These are phyloP conservation scores for Saccharum officinarum DNA, from an alignment of 176 grass and related monocot genomes.

Conservation along the genomic window DNA sequence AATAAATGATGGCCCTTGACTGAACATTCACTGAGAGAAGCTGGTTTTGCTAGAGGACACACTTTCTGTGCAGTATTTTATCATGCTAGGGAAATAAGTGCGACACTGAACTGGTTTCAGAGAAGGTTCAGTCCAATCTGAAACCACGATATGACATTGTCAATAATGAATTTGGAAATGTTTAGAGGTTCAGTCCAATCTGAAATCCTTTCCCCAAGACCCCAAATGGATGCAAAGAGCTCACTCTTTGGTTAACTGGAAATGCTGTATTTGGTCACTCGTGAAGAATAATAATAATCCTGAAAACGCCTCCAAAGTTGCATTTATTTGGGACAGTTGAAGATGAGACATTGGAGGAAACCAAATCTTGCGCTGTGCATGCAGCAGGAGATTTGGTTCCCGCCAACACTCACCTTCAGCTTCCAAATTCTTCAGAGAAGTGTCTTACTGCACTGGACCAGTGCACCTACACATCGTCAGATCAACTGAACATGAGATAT, in stretches of 20 bases:
- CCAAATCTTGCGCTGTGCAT: constrained; percentile 23
- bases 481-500: constrained; percentile 50
- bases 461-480: neutral
- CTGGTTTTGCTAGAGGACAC: no score
- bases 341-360: constrained; percentile 53
- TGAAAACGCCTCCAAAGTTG: neutral
- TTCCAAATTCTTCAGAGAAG: constrained; percentile 9
- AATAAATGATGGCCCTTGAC: neutral
- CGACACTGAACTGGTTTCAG: no score
- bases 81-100: no score
- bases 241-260: neutral
- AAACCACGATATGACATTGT: no score
- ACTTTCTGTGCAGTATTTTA: no score
- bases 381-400: constrained; percentile 32
- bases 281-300: neutral
- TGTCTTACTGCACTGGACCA: neutral
- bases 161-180: no score
- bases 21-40: neutral
- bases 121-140: no score
- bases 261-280: neutral
- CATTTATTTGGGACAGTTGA: constrained; percentile 23
- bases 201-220: neutral
- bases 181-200: neutral
- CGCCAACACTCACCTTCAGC: constrained; percentile 43
- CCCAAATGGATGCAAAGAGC: neutral